Evolutionary conservation across 23 red algal genomes (phyloP).

Genomic region (Gracilaria vermiculophylla): DNA sequence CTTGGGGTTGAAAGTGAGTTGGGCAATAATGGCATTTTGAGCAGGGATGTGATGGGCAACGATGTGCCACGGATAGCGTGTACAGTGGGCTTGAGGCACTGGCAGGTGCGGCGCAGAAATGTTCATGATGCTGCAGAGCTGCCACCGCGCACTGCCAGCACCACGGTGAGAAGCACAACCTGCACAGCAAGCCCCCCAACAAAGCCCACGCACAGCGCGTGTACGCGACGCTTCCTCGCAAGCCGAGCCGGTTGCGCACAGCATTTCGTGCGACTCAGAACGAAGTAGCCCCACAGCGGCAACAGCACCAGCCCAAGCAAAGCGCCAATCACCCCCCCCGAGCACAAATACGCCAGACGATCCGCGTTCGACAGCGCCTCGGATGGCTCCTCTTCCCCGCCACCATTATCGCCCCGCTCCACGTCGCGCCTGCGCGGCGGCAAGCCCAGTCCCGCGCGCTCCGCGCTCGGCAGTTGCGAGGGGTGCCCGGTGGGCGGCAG

Average conservation of each 20-base stretch:
- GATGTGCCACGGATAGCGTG: too few relatives aligned
- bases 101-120: too few relatives aligned
- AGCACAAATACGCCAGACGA: not conserved
- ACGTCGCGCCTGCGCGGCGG: not conserved
- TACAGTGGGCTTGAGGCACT: too few relatives aligned
- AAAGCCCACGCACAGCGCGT: not conserved
- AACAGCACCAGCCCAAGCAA: not conserved
- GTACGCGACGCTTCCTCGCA: not conserved
- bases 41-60: too few relatives aligned
- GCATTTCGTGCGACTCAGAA: not conserved
- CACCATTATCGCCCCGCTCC: not conserved
- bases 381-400: too few relatives aligned
- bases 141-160: not conserved
- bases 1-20: too few relatives aligned
- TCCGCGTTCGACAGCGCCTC: not conserved
- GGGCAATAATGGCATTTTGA: too few relatives aligned
- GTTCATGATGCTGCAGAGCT: too few relatives aligned
- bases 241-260: not conserved
- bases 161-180: not conserved
- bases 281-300: not conserved
- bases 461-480: not conserved
- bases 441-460: not conserved
- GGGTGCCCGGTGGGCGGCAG: not conserved
- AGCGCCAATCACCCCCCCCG: not conserved
- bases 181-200: not conserved